phyloP scores from a whole-genome alignment of 208 protist species.

The Strigomonas culicis region DNA sequence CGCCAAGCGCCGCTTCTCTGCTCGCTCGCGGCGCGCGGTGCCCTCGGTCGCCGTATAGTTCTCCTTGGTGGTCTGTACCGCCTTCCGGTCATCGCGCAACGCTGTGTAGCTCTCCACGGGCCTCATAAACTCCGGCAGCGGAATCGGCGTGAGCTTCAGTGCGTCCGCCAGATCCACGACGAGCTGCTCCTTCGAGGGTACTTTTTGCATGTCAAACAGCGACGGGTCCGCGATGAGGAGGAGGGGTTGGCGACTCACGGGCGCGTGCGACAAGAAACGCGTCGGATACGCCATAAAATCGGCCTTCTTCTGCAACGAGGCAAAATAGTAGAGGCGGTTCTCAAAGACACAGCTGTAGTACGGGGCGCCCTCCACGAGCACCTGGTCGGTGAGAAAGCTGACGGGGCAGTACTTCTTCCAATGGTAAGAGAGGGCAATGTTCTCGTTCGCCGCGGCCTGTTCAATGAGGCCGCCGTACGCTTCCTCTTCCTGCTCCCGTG shows the following conservation, averaged over 20 bases:
- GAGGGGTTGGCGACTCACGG: conserved; percentile 31
- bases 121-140: conserved; percentile 29
- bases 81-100: conserved; percentile 24
- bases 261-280: conserved; percentile 38
- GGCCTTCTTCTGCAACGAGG: conserved; percentile 41
- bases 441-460: conserved; percentile 27
- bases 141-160: conserved; percentile 37
- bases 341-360: conserved; percentile 65
- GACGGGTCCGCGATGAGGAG: conserved; percentile 51
- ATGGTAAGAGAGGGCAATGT: conserved; percentile 24
- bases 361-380: conserved; percentile 70
- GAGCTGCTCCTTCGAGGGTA: conserved; percentile 15
- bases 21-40: conserved; percentile 46
- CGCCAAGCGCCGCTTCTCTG: conserved; percentile 46
- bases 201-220: conserved; percentile 9
- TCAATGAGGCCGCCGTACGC: conserved; percentile 26
- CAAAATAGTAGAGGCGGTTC: conserved; percentile 52
- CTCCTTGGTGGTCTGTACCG: conserved; percentile 18
- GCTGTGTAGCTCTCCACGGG: conserved; percentile 23
- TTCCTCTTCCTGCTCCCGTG: conserved; percentile 34
- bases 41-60: conserved; percentile 44
- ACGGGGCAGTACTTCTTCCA: conserved; percentile 88
- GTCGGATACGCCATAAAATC: conserved; percentile 62
- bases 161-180: conserved; percentile 23
- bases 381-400: conserved; percentile 50